These are phyloP conservation scores for Huiozyma sinensis DNA, from an alignment of 805 yeast genomes.

Conservation along the genomic window DNA sequence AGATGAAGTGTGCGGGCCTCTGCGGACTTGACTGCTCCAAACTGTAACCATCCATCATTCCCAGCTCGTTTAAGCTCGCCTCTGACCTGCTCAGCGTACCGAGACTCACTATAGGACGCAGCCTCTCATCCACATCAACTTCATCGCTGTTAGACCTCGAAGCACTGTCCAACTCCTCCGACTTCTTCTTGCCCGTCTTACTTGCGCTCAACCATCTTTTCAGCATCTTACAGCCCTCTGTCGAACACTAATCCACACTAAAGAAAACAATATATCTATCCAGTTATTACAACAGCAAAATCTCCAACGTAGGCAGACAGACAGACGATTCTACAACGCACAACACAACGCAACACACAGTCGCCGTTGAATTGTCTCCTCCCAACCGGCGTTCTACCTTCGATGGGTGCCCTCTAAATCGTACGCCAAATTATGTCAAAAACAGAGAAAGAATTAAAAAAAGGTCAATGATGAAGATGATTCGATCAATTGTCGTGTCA, in stretches of 20 bases:
- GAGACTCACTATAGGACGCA: not conserved
- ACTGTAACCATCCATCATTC: not conserved
- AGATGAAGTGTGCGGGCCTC: not conserved
- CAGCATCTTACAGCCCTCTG: slow-evolving; percentile 6
- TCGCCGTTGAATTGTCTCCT: too few relatives aligned
- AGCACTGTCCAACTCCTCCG: not conserved
- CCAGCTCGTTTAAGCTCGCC: not conserved
- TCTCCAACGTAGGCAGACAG: too few relatives aligned
- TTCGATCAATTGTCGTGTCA: too few relatives aligned
- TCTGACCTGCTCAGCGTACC: not conserved
- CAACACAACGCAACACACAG: too few relatives aligned
- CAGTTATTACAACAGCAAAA: not conserved
- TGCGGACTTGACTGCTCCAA: not conserved
- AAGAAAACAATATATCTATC: not conserved
- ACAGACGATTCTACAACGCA: too few relatives aligned
- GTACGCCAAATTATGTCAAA: too few relatives aligned
- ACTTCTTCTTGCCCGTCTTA: not conserved
- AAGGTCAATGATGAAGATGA: too few relatives aligned
- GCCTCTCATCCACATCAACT: not conserved
- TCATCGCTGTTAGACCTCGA: not conserved
- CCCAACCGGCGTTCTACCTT: too few relatives aligned
- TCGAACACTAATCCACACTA: not conserved
- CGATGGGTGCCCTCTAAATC: too few relatives aligned
- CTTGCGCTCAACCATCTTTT: slow-evolving; percentile 13
- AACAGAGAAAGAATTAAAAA: too few relatives aligned